Percentiles rank a stretch among this genome's conserved stretches.
Conservation (phyloP, 345 rosid species). For the Hypericum androsaemum region DNA sequence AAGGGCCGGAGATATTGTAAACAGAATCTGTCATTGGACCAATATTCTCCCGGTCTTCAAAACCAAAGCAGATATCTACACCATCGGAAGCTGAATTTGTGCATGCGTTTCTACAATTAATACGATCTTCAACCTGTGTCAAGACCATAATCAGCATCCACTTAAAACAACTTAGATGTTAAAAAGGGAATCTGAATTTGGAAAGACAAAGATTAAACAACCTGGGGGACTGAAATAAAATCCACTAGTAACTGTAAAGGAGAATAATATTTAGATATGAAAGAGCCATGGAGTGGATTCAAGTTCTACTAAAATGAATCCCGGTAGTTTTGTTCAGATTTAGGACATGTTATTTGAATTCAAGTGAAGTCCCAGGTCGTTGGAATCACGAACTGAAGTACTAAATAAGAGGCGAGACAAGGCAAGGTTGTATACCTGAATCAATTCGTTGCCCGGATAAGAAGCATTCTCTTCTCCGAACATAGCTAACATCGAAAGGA, state of each 20-base stretch:
- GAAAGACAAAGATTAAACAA: not conserved
- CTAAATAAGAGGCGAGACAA: not conserved
- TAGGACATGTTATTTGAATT: too few species aligned
- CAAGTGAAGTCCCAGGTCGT: too few species aligned
- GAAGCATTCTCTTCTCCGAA: conserved; percentile 19
- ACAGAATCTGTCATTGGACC: not conserved
- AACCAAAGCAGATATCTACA: conserved; percentile 6
- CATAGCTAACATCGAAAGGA: conserved; percentile 20
- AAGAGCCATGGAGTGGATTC: too few species aligned
- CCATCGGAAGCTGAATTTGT: conserved; percentile 2
- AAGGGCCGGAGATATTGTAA: not conserved
- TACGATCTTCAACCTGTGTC: conserved; percentile 1
- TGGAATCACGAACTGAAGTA: not conserved
- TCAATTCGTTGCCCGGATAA: conserved; percentile 2
- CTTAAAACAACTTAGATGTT: not conserved
- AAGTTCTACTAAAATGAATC: too few species aligned
- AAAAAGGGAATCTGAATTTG: not conserved
- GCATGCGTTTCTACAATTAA: not conserved
- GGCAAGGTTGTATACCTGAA: conserved; percentile 13
- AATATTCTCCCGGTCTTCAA: conserved; percentile 17
- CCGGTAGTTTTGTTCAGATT: too few species aligned
- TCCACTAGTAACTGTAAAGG: not conserved
- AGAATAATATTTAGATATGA: not conserved
- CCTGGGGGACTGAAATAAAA: not conserved
- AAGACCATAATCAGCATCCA: not conserved